These are phyloP conservation scores for Colletotrichum horii DNA, from an alignment of 2,329 filamentous ascomycete genomes.

Conservation along the genomic window DNA sequence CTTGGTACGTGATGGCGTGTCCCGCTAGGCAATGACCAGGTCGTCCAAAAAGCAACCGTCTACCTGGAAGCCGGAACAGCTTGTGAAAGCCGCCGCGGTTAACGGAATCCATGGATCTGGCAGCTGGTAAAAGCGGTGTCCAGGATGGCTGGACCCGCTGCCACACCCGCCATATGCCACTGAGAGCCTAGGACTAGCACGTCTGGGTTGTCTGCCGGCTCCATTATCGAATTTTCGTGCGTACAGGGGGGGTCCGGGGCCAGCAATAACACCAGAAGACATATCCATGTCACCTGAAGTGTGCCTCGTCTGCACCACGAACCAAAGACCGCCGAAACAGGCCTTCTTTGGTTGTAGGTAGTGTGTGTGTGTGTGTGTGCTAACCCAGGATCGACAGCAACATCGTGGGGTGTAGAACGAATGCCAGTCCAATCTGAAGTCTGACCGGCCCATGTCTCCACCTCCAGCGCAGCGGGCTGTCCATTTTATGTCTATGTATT, in stretches of 20 bases:
- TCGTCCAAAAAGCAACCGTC: conserved; percentile 9
- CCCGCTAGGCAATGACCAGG: conserved; percentile 2
- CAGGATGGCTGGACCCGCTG: conserved; percentile 16
- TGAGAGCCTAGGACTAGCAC: conserved; percentile 13
- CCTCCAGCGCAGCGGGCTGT: conserved; percentile 28
- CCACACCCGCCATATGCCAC: conserved; percentile 16
- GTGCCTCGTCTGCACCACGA: conserved; percentile 12
- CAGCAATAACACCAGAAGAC: conserved; percentile 13
- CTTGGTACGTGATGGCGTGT: not conserved
- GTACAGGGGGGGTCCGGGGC: conserved; percentile 9
- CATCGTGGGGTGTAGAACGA: conserved; percentile 37
- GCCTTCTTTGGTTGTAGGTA: not conserved
- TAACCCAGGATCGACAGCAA: conserved; percentile 35
- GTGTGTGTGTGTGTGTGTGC: not conserved
- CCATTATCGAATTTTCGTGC: conserved; percentile 13
- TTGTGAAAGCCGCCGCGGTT: not conserved
- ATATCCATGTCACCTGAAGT: conserved; percentile 21
- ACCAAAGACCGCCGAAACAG: conserved; percentile 12
- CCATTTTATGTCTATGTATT: conserved; percentile 33
- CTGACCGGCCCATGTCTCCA: conserved; percentile 33
- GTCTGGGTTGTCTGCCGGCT: conserved; percentile 16
- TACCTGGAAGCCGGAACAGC: conserved; percentile 19
- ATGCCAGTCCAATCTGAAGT: conserved; percentile 32
- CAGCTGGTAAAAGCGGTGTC: conserved; percentile 21
- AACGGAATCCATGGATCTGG: conserved; percentile 14